Evolutionary conservation across 2,329 filamentous ascomycete genomes (phyloP).

Genomic region (Fusarium sp.): DNA sequence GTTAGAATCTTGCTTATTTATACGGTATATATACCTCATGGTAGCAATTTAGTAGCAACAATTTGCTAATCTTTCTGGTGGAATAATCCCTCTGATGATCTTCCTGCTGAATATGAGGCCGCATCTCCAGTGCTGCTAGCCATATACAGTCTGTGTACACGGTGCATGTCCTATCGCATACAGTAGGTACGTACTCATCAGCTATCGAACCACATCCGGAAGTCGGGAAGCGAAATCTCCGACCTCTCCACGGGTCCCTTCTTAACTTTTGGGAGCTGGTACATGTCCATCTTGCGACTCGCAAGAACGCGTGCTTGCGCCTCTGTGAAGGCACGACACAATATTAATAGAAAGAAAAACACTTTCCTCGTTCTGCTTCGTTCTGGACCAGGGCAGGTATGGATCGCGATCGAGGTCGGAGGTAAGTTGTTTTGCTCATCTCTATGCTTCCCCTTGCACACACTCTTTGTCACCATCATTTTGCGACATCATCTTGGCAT

Average conservation of each 20-base stretch:
- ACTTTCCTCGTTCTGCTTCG: slow-evolving; percentile 18
- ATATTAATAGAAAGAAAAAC: slow-evolving; percentile 9
- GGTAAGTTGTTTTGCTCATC: slow-evolving; percentile 43
- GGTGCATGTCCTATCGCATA: neutral
- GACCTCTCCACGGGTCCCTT: slow-evolving; percentile 16
- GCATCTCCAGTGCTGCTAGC: no score
- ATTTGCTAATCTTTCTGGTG: neutral
- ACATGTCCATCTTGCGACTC: slow-evolving; percentile 23
- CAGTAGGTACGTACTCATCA: slow-evolving; percentile 37
- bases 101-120: neutral
- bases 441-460: neutral
- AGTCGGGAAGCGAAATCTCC: slow-evolving; percentile 39
- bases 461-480: slow-evolving; percentile 4
- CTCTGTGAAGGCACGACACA: slow-evolving; percentile 22
- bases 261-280: slow-evolving; percentile 21
- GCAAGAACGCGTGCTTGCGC: slow-evolving; percentile 39
- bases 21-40: slow-evolving; percentile 9
- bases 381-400: slow-evolving; percentile 33
- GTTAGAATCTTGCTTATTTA: neutral
- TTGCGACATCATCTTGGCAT: slow-evolving; percentile 20
- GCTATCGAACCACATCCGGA: slow-evolving; percentile 25
- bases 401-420: slow-evolving; percentile 53
- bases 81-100: neutral
- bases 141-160: neutral
- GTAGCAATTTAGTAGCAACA: neutral